Evolutionary conservation across 306 rosid species (phyloP).

Genomic region (Echinosophora koreensis): DNA sequence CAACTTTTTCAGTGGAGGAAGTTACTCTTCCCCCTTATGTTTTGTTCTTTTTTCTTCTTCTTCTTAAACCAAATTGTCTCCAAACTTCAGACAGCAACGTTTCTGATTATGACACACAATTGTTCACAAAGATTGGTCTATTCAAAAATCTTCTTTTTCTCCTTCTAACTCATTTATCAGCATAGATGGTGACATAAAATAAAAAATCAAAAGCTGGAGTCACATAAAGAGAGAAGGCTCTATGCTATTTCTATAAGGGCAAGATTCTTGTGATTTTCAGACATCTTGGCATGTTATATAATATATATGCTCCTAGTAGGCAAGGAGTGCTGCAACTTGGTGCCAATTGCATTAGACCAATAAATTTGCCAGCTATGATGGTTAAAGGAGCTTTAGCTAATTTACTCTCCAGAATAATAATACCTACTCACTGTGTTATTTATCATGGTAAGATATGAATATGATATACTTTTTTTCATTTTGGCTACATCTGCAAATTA

Average conservation of each 20-base stretch:
- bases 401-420: conserved; percentile 31
- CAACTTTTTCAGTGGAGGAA: not conserved
- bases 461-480: conserved; percentile 45
- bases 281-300: conserved; percentile 27
- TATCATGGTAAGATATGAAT: conserved; percentile 52
- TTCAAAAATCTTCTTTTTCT: conserved; percentile 49
- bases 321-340: conserved; percentile 40
- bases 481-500: conserved; percentile 42
- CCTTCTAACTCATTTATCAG: conserved; percentile 25
- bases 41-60: too few relatives aligned
- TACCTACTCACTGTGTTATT: conserved; percentile 41
- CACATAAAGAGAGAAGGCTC: conserved; percentile 24
- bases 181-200: conserved; percentile 21
- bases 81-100: conserved; percentile 59
- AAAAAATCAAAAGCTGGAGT: conserved; percentile 12
- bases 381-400: conserved; percentile 45
- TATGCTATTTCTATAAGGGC: conserved; percentile 5
- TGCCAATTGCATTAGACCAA: conserved; percentile 42
- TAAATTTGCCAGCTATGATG: conserved; percentile 48
- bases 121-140: conserved; percentile 45
- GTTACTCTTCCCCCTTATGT: not conserved
- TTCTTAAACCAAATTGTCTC: conserved; percentile 47
- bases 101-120: conserved; percentile 53
- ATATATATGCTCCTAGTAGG: conserved; percentile 18
- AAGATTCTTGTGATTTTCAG: conserved; percentile 51